phyloP scores from a whole-genome alignment of 2,329 filamentous ascomycete genomes.

The Diaporthe caulivora region DNA sequence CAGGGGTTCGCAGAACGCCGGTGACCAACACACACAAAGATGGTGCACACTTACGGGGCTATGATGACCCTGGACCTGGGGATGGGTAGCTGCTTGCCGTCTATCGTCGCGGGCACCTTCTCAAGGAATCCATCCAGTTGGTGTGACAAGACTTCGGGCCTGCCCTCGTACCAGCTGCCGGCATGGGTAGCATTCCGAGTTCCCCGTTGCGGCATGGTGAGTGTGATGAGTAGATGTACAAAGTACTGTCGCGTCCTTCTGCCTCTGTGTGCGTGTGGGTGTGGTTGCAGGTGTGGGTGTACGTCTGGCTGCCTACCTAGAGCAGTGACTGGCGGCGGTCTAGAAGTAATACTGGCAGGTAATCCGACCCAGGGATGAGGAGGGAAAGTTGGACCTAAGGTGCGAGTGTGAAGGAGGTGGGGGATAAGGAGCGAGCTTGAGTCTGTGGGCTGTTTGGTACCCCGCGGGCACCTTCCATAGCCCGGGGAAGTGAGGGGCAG shows the following conservation, averaged over 20 bases:
- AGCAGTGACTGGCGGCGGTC: neutral
- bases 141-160: slow-evolving; percentile 67
- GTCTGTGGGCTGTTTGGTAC: neutral
- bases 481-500: neutral
- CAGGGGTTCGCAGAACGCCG: slow-evolving; percentile 29
- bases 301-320: neutral
- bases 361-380: neutral
- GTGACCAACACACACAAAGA: neutral
- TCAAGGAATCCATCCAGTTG: slow-evolving; percentile 83
- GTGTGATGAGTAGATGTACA: too few species aligned
- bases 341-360: neutral
- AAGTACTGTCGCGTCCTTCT: neutral
- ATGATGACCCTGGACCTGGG: slow-evolving; percentile 86
- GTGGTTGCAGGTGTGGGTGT: neutral
- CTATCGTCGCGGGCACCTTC: slow-evolving; percentile 75
- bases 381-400: too few species aligned
- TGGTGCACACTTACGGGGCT: slow-evolving; percentile 78
- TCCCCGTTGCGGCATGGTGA: slow-evolving; percentile 47
- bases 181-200: slow-evolving; percentile 77
- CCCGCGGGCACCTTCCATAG: neutral
- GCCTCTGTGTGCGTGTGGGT: too few species aligned
- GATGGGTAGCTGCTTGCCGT: slow-evolving; percentile 74
- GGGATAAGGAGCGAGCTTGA: neutral
- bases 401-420: neutral
- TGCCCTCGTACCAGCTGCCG: slow-evolving; percentile 85